phyloP scores from a whole-genome alignment of 1,139 yeast species.

The Pneumocystis jirovecii region DNA sequence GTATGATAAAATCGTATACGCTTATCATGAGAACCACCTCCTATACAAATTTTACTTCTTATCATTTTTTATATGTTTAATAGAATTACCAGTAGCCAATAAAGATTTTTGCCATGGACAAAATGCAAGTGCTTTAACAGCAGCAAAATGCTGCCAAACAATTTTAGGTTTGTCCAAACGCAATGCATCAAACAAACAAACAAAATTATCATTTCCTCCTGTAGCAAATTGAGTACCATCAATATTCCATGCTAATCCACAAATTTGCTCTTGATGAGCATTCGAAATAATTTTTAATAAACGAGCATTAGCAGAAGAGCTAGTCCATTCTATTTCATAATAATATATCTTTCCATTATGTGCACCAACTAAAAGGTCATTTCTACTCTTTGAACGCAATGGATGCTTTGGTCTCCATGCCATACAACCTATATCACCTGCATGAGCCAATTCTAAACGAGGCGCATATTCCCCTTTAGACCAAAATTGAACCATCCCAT shows the following conservation, averaged over 20 bases:
- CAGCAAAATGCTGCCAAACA: constrained; percentile 24
- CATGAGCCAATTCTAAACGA: constrained; percentile 4
- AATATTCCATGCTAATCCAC: constrained; percentile 12
- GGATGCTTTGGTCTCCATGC: constrained; percentile 5
- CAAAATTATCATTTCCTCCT: constrained; percentile 12
- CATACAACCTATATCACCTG: constrained; percentile 7
- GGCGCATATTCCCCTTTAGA: constrained; percentile 1
- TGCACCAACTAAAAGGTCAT: constrained; percentile 7
- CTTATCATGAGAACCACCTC: constrained; percentile 89
- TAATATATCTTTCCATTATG: constrained; percentile 4
- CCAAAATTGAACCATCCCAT: constrained; percentile 35
- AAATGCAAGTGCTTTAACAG: constrained; percentile 51
- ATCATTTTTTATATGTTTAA: neutral
- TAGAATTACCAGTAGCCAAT: constrained; percentile 39
- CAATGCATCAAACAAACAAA: constrained; percentile 5
- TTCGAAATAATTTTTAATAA: neutral
- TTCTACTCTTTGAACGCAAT: neutral
- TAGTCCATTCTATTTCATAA: neutral
- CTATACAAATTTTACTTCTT: constrained; percentile 31
- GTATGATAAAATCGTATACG: constrained; percentile 75
- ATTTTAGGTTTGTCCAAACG: neutral
- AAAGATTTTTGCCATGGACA: constrained; percentile 52
- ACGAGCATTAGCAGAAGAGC: neutral
- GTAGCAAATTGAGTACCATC: constrained; percentile 10
- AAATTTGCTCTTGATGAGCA: neutral